Evolutionary conservation across 208 protist species (phyloP), one percentile per base, ranked within the genome.

Genomic region (Polymyxa betae): DNA sequence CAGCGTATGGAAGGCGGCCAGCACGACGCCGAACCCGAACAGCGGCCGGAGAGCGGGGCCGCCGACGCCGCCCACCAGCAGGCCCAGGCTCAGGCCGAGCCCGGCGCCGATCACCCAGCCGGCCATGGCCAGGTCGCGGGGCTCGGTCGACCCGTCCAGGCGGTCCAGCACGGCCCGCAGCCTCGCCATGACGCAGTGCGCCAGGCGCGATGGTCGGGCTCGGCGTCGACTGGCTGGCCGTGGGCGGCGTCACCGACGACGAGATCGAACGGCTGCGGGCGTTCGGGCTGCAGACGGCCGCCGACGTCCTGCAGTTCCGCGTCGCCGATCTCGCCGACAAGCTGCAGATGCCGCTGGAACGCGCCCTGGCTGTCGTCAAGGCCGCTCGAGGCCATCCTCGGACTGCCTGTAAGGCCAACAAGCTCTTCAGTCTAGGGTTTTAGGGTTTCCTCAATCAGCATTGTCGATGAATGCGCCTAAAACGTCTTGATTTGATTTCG

Each of bases 171-270:
- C n/a, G n/a, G n/a, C n/a, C n/a, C n/a, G n/a, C n/a, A n/a, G n/a
- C n/a, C n/a, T n/a, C n/a, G n/a, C n/a, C n/a, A n/a, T n/a, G n/a
- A n/a, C n/a, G n/a, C n/a, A n/a, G n/a, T n/a, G n/a, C n/a, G n/a
- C n/a, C n/a, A n/a, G n/a, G n/a, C n/a, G n/a, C 49, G 49, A 60
- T 60, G 49, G 24, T 60, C 49, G 72, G 72, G 72, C 40, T 82
- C 5, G 35, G 35, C 5, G 5, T 82, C 16, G 72, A 82, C 5
- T 82, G 40, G 35, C 72, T 82, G n/a, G 16, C 10, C 12, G 5
- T 5, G 5, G 35, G 40, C 5, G 72, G 72, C 16, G 72, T 82
- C 12, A 45, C n/a, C 5, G 72, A 45, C 16, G 72, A 5, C 5
- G 72, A 82, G 72, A 43, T 82, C 12, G n/a, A 5, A 20, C 16